phyloP scores from a whole-genome alignment of 2,329 filamentous ascomycete species.

The Volutella citrinella region DNA sequence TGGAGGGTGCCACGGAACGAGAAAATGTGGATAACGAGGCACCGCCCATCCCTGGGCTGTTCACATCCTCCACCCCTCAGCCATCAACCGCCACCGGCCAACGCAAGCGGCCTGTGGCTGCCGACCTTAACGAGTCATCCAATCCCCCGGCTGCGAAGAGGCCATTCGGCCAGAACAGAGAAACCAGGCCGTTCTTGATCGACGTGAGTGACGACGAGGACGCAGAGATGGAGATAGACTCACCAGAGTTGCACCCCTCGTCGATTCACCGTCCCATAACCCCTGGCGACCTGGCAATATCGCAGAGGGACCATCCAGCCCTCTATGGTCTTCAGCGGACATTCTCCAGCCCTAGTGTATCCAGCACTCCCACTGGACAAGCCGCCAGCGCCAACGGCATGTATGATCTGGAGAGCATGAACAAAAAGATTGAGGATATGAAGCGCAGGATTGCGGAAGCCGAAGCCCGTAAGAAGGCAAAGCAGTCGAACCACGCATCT shows the following conservation, averaged over 20 bases:
- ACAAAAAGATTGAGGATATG: slow-evolving; percentile 59
- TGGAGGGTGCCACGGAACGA: background rate
- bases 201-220: slow-evolving; percentile 77
- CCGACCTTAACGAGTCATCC: slow-evolving; percentile 64
- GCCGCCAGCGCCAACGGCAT: slow-evolving; percentile 31
- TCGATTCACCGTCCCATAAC: slow-evolving; percentile 29
- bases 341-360: slow-evolving; percentile 37
- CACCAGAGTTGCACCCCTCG: slow-evolving; percentile 42
- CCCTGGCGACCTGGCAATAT: slow-evolving; percentile 32
- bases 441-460: slow-evolving; percentile 57
- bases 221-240: slow-evolving; percentile 66
- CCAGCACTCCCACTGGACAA: slow-evolving; percentile 35
- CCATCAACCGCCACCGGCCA: slow-evolving; percentile 16
- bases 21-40: slow-evolving; percentile 5
- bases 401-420: slow-evolving; percentile 48
- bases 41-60: slow-evolving; percentile 35
- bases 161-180: slow-evolving; percentile 57
- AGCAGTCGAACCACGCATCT: slow-evolving; percentile 30
- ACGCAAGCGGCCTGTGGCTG: slow-evolving; percentile 53
- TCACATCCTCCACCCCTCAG: slow-evolving; percentile 29
- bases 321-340: slow-evolving; percentile 38
- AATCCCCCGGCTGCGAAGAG: slow-evolving; percentile 49
- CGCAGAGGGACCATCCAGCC: slow-evolving; percentile 44
- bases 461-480: slow-evolving; percentile 52
- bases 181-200: slow-evolving; percentile 69